Evolutionary conservation across 1,139 yeast genomes (phyloP), one percentile per base, ranked within the genome.

Genomic region (Nakaseomyces kungkrabaensis): DNA sequence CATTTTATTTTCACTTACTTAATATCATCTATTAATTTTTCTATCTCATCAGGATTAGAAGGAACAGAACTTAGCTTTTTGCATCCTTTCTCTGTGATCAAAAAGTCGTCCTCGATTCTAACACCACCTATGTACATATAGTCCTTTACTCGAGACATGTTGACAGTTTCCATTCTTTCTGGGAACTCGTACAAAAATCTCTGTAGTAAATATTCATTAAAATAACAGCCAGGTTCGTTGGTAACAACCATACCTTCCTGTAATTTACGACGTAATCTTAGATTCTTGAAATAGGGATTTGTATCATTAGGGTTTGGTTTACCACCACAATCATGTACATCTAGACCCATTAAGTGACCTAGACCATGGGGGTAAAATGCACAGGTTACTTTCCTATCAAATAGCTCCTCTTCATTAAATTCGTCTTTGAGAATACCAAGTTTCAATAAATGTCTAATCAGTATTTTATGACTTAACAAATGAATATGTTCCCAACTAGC

Each of bases 241-340:
- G 98, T 92, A 5, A 92, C 77, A 27, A 86, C 92, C 95, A 90
- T 88, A 13, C 87, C 85, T 48, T 74, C 73, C 66, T 79, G 72
- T 52, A 92, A 75, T 1, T 71, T 66, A 62, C 97, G 79, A 63
- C 97, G 79, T 53, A 92, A 70, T 66, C 98, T 80, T 63, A 92
- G 76, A 66, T 86, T 87, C 53, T 77, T 71, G 60, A 87, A 75
- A 68, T 84, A 74, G 36, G 85, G 84, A 63, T 92, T 82, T 4
- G 85, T 76, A 64, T 92, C 97, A 2, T 81, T 79, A 66, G 89
- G 89, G 68, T 92, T 81, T 25, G 97, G 81, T 54, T 74, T 65
- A 1, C 97, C 97, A 45, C 88, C 97, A 46, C 88, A 95, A 68
- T 92, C 98, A 67, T 92, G 98, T 9, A 96, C 88, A 65, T 90